These are phyloP conservation scores for Ustilago curta DNA, from an alignment of 1,284 basidiomycete species.

Conservation along the genomic window DNA sequence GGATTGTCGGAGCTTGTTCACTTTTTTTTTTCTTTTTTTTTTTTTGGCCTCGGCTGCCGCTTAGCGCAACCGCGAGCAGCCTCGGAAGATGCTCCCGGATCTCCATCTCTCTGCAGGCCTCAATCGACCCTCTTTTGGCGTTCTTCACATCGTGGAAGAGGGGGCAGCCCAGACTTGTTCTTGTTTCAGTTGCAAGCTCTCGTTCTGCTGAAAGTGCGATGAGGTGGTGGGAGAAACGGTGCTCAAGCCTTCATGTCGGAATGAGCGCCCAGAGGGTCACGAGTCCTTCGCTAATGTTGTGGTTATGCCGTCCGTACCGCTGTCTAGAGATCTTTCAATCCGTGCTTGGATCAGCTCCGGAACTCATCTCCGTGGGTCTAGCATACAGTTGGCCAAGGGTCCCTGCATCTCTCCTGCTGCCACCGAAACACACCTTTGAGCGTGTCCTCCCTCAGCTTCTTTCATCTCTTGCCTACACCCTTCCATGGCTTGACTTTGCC, in stretches of 20 bases:
- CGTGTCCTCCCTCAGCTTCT: background rate
- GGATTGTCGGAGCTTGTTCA: slow-evolving; percentile 1
- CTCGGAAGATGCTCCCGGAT: no score
- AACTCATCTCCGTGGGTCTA: slow-evolving; percentile 28
- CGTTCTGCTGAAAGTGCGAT: no score
- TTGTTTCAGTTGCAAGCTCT: no score
- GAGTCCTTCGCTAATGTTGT: background rate
- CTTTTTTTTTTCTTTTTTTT: background rate
- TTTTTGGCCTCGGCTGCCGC: slow-evolving; percentile 1
- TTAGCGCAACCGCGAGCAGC: slow-evolving; percentile 2
- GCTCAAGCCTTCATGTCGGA: no score
- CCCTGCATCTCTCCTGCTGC: background rate
- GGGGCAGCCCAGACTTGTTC: no score
- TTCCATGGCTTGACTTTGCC: background rate
- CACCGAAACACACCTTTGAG: background rate
- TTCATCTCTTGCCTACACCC: background rate
- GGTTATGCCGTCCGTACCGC: background rate
- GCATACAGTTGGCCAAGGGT: background rate
- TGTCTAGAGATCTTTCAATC: background rate
- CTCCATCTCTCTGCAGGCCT: no score
- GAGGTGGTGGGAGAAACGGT: no score
- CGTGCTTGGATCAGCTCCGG: slow-evolving; percentile 15
- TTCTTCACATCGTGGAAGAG: no score
- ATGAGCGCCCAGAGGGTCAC: background rate
- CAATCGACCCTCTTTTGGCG: no score